Evolutionary conservation across 1,284 basidiomycete species (phyloP).

Genomic region (Puccinia horiana): DNA sequence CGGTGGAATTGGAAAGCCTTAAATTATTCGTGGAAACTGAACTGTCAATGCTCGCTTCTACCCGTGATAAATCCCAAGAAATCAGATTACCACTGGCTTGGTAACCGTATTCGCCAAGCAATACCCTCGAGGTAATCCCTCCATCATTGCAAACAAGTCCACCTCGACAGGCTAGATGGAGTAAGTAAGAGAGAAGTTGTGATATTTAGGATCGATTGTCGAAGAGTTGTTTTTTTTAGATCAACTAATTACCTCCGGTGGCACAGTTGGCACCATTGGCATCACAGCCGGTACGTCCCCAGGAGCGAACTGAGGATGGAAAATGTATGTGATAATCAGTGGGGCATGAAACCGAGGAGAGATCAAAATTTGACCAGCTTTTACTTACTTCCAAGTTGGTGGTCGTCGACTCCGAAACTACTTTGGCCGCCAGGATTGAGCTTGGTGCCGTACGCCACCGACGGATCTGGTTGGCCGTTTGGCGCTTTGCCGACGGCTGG

Average conservation of each 20-base stretch:
- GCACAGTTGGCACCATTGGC: slow-evolving; percentile 51
- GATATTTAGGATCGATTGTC: not conserved
- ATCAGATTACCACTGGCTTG: slow-evolving; percentile 39
- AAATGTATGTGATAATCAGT: not conserved
- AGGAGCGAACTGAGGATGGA: slow-evolving; percentile 49
- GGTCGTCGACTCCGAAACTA: slow-evolving; percentile 48
- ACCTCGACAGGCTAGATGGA: slow-evolving; percentile 50
- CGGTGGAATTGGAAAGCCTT: not conserved
- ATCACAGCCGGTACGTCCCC: slow-evolving; percentile 53
- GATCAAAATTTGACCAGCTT: not conserved
- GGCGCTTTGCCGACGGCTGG: slow-evolving; percentile 52
- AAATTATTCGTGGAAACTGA: slow-evolving; percentile 25
- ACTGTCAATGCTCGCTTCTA: slow-evolving; percentile 50
- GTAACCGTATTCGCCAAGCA: slow-evolving; percentile 46
- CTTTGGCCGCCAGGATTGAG: slow-evolving; percentile 38
- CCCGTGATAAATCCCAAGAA: slow-evolving; percentile 50
- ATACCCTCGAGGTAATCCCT: slow-evolving; percentile 51
- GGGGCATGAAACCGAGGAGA: not conserved
- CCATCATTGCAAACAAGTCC: slow-evolving; percentile 51
- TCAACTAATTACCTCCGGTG: not conserved
- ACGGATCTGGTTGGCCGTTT: slow-evolving; percentile 51
- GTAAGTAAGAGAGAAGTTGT: slow-evolving; percentile 4
- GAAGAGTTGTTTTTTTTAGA: not conserved
- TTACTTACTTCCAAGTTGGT: slow-evolving; percentile 43
- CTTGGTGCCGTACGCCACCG: slow-evolving; percentile 47